Evolutionary conservation across 2,329 filamentous ascomycete species (phyloP).

Genomic region (Penicillium sp.): DNA sequence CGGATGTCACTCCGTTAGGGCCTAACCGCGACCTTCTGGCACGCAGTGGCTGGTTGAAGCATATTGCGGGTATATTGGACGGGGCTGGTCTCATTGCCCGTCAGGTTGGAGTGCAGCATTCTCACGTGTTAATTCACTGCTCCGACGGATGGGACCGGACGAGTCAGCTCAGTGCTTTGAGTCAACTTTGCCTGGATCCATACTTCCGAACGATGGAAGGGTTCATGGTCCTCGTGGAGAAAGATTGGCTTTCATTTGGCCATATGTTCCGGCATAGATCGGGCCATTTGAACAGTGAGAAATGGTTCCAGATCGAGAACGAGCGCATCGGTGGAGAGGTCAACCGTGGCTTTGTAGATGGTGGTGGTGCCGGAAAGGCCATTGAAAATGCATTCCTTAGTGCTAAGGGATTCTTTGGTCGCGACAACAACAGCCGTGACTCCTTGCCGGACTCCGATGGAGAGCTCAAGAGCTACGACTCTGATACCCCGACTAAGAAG

Average conservation of each 20-base stretch:
- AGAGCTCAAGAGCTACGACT: conserved; percentile 50
- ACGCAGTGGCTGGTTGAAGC: conserved; percentile 87
- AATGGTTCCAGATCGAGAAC: conserved; percentile 88
- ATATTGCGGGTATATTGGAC: conserved; percentile 79
- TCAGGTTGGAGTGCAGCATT: conserved; percentile 87
- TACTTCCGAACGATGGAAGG: conserved; percentile 93
- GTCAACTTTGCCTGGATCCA: conserved; percentile 90
- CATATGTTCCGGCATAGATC: conserved; percentile 96
- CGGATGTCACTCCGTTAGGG: conserved; percentile 77
- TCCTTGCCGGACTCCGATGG: conserved; percentile 62
- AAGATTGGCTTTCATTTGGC: conserved; percentile 96
- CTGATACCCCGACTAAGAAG: conserved; percentile 43
- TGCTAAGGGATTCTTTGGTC: conserved; percentile 87
- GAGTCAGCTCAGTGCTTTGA: conserved; percentile 85
- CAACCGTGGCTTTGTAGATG: conserved; percentile 41
- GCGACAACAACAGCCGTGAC: conserved; percentile 66
- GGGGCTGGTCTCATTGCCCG: conserved; percentile 81
- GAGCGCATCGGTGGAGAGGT: conserved; percentile 65
- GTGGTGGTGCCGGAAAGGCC: conserved; percentile 61
- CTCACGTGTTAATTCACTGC: conserved; percentile 94
- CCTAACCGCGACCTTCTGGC: conserved; percentile 77
- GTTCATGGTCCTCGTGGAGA: conserved; percentile 91
- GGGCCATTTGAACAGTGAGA: conserved; percentile 82
- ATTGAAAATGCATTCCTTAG: conserved; percentile 82
- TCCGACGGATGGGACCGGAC: conserved; percentile 99